A percentile compares a stretch with the other conserved stretches of the same genome.
Evolutionary conservation across 1,139 yeast species (phyloP).

Genomic region (Nakaseomyces kungkrabaensis): DNA sequence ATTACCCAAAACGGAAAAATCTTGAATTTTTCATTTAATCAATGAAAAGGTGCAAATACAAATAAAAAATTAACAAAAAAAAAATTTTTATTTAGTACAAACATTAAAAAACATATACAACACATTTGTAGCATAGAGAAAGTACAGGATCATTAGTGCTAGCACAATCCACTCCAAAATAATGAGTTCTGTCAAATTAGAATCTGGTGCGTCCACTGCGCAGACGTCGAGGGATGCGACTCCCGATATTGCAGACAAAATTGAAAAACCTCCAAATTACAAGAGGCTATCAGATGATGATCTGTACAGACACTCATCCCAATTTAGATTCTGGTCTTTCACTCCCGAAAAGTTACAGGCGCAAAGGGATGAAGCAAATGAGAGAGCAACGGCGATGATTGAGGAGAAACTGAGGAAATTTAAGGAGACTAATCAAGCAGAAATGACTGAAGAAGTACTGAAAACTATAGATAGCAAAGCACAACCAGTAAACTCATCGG

Average conservation of each 20-base stretch:
- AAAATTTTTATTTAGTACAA: neutral
- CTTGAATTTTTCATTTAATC: neutral
- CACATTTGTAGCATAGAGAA: too few species aligned
- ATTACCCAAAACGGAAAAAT: neutral
- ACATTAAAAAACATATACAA: neutral
- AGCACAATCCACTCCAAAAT: too few species aligned
- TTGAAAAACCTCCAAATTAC: constrained; percentile 11
- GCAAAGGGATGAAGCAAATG: constrained; percentile 41
- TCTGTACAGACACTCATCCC: constrained; percentile 76
- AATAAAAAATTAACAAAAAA: neutral
- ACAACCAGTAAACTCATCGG: constrained; percentile 49
- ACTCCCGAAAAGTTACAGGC: constrained; percentile 45
- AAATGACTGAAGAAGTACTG: constrained; percentile 29
- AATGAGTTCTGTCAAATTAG: neutral
- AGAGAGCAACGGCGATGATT: constrained; percentile 40
- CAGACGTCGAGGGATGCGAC: neutral
- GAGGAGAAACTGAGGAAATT: constrained; percentile 31
- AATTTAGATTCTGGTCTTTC: constrained; percentile 79
- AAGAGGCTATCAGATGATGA: constrained; percentile 59
- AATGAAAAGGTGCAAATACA: neutral
- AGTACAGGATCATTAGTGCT: too few species aligned
- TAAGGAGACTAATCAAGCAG: constrained; percentile 30
- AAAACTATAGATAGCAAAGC: constrained; percentile 34
- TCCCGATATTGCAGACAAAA: neutral
- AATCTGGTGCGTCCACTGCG: neutral